Evolutionary conservation across 345 rosid genomes (phyloP), one percentile per base, ranked within the genome.

Genomic region (Bretschneidera sinensis): DNA sequence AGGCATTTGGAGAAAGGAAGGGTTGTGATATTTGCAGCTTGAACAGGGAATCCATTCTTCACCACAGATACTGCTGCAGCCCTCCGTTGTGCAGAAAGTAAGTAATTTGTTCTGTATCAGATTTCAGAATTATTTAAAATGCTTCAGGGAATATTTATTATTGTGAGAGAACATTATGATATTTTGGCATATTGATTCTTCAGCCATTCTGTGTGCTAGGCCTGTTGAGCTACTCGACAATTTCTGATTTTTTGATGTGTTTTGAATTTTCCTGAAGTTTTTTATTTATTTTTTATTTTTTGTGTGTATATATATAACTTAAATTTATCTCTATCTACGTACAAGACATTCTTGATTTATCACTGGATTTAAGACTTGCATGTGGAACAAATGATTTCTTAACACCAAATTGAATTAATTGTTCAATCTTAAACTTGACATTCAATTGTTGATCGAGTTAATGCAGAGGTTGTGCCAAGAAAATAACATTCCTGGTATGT

Each of bases 31-130:
- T 94, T 94, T 71, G 97, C 95, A 28, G 97, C 97, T 9, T 95
- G 96, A 79, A 94, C 92, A 59, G 97, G 96, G 52, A 94, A 94
- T 64, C 99, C 97, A 0, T 89, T 94, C 78, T 94, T 89, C 88
- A 87, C 99, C 47, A 94, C 99, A 0, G 92, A 94, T 48, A 94
- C 97, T 34, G 98, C 96, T 52, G 92, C 99, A 48, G 95, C 96
- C 72, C 83, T 94, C 59, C 90, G 96, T 9, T 89, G 99, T 82
- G 99, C 97, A 6, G 97, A 94, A 81, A 94, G 96, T 89, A 75
- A 75, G 97, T 71, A n/a, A 45, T 39, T 24, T 47, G 58, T 7
- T 33, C 6, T 57, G 52, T 48, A 31, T 4, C 10, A 1, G 4
- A 14, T 5, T 4, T 14, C 54, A 62, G 56, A 34, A 21, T 16